These are phyloP conservation scores for Anaeramoeba flamelloides DNA, from an alignment of 78 protist genomes.

Conservation along the genomic window DNA sequence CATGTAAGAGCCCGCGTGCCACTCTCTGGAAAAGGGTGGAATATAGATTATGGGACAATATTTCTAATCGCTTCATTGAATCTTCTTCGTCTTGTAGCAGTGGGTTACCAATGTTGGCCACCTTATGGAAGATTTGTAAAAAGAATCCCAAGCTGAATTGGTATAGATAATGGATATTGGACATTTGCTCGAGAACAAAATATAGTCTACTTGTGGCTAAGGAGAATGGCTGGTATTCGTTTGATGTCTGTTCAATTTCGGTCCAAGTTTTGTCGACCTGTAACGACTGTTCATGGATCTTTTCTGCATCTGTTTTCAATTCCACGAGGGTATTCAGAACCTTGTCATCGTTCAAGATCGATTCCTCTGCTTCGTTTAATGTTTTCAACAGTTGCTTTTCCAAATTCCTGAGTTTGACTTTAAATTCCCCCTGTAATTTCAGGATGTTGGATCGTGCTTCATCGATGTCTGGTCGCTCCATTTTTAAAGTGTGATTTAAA, in stretches of 20 bases:
- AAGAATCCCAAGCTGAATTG: constrained; percentile 64
- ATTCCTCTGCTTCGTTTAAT: constrained; percentile 44
- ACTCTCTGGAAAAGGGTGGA: constrained; percentile 13
- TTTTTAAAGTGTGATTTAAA: constrained; percentile 21
- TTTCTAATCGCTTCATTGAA: constrained; percentile 37
- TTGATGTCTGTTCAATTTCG: constrained; percentile 32
- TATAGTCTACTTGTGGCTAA: constrained; percentile 42
- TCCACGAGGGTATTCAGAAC: constrained; percentile 65
- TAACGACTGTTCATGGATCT: constrained; percentile 41
- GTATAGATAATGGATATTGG: constrained; percentile 58
- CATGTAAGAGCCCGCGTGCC: constrained; percentile 40
- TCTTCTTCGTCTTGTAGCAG: not conserved
- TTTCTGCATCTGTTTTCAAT: constrained; percentile 48
- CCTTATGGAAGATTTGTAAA: constrained; percentile 41
- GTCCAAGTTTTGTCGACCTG: constrained; percentile 51
- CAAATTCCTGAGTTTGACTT: constrained; percentile 47
- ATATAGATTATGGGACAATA: constrained; percentile 34
- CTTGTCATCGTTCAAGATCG: constrained; percentile 70
- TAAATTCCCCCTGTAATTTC: constrained; percentile 69
- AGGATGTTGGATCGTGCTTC: constrained; percentile 53
- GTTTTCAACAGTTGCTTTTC: constrained; percentile 66
- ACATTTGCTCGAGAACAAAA: constrained; percentile 60
- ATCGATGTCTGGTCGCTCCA: constrained; percentile 60
- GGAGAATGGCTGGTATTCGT: constrained; percentile 52
- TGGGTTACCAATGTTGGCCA: not conserved